These are phyloP conservation scores for Cymodocea nodosa DNA, from an alignment of 116 monocot species.

Conservation along the genomic window DNA sequence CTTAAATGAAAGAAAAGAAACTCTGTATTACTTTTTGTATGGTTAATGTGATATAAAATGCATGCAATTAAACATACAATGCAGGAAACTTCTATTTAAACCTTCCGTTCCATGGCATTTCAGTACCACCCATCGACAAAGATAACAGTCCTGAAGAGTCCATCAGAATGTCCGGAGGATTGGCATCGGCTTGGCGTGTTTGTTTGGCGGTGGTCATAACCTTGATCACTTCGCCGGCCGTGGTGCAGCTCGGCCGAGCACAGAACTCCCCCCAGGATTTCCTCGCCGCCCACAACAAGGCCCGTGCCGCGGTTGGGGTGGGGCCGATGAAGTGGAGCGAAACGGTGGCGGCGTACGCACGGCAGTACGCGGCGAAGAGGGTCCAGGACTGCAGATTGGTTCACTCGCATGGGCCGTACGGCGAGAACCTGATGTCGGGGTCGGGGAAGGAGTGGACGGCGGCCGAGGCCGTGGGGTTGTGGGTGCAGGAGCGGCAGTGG, in stretches of 20 bases:
- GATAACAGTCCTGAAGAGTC: too few relatives aligned
- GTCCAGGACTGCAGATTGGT: constrained; percentile 13
- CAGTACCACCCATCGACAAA: too few relatives aligned
- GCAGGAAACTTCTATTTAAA: too few relatives aligned
- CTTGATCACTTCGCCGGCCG: too few relatives aligned
- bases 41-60: too few relatives aligned
- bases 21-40: too few relatives aligned
- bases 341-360: constrained; percentile 19
- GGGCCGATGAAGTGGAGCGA: constrained; percentile 10
- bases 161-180: too few relatives aligned
- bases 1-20: too few relatives aligned
- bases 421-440: constrained; percentile 19
- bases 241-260: background rate
- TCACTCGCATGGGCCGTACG: background rate
- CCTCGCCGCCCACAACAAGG: constrained; percentile 4
- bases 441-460: constrained; percentile 10
- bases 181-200: too few relatives aligned
- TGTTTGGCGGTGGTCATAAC: too few relatives aligned
- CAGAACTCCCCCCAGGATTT: background rate
- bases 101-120: too few relatives aligned
- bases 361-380: constrained; percentile 13
- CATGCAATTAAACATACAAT: too few relatives aligned
- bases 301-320: background rate
- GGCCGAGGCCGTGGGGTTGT: constrained; percentile 7
- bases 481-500: constrained; percentile 23